Conservation (phyloP, 148 eudicot genomes). For the Simmondsia chinensis region DNA sequence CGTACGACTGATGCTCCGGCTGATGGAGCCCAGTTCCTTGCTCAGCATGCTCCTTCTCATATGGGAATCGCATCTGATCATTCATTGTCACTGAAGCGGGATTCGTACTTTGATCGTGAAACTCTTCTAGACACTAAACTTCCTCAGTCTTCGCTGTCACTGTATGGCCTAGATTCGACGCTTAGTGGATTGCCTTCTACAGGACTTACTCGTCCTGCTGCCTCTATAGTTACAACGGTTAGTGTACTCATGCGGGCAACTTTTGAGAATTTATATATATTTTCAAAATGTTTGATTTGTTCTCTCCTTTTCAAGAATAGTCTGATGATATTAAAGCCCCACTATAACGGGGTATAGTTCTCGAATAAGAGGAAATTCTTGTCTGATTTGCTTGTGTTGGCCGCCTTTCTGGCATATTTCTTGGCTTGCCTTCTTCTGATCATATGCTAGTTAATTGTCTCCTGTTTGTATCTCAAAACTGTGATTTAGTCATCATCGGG, state of each 20-base stretch:
- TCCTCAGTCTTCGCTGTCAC: conserved; percentile 36
- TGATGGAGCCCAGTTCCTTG: conserved; percentile 16
- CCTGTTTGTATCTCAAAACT: no score
- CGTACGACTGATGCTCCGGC: conserved; percentile 14
- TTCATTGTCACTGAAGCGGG: conserved; percentile 16
- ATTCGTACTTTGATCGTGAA: conserved; percentile 19
- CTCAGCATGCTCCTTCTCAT: conserved; percentile 12
- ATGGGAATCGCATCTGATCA: conserved; percentile 12
- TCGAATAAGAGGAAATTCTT: no score
- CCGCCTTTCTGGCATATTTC: no score
- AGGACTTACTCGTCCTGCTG: conserved; percentile 39
- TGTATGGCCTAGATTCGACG: conserved; percentile 50
- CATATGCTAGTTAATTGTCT: no score
- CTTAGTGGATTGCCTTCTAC: conserved; percentile 43
- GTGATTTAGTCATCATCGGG: no score
- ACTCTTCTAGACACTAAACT: conserved; percentile 19
- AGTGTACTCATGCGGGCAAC: no score
- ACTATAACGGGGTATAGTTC: no score
- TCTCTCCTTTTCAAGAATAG: background rate
- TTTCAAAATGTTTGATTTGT: background rate
- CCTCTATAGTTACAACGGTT: conserved; percentile 80
- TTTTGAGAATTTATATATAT: background rate
- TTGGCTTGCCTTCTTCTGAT: no score
- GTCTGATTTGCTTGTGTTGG: no score
- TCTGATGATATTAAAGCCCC: no score